Percentiles rank a stretch among this genome's conserved stretches.
phyloP scores from a whole-genome alignment of 1,139 yeast genomes.

The Yamadazyma epiphylla region DNA sequence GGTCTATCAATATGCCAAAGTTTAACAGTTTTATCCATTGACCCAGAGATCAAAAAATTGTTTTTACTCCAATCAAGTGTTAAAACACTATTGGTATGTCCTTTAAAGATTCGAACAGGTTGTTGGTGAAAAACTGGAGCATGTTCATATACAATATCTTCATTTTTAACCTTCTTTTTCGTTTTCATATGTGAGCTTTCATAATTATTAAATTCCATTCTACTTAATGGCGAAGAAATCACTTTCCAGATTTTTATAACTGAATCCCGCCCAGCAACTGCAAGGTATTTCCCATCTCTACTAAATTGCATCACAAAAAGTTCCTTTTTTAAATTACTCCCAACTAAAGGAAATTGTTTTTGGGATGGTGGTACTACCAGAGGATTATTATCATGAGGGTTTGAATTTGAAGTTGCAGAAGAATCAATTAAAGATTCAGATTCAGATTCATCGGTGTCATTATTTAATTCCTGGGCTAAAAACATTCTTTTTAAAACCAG shows the following conservation, averaged over 20 bases:
- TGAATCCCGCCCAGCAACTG: conserved; percentile 78
- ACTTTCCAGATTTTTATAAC: conserved; percentile 76
- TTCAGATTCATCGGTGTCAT: conserved; percentile 6
- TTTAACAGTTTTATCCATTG: conserved; percentile 81
- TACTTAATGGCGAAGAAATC: conserved; percentile 61
- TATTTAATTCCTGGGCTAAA: conserved; percentile 72
- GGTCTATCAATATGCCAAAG: conserved; percentile 80
- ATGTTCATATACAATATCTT: conserved; percentile 26
- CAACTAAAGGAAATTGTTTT: conserved; percentile 5
- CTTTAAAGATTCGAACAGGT: conserved; percentile 60
- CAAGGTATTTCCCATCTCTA: conserved; percentile 75
- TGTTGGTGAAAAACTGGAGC: conserved; percentile 81
- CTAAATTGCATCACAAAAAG: conserved; percentile 74
- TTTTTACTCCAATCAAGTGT: conserved; percentile 88
- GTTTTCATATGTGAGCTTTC: conserved; percentile 8
- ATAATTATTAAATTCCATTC: conserved; percentile 39
- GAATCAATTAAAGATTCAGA: conserved; percentile 2
- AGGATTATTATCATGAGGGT: neutral
- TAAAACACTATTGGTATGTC: conserved; percentile 68
- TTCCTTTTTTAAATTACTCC: conserved; percentile 33
- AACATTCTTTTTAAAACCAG: conserved; percentile 55
- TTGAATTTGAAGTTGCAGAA: conserved; percentile 2
- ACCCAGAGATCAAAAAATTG: conserved; percentile 73
- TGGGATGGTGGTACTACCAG: neutral
- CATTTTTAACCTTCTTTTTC: conserved; percentile 10